Percentiles rank a stretch among this genome's conserved stretches.
These are phyloP conservation scores for Mucor racemosus DNA, from an alignment of 371 early-diverging fungal genomes.

Conservation along the genomic window DNA sequence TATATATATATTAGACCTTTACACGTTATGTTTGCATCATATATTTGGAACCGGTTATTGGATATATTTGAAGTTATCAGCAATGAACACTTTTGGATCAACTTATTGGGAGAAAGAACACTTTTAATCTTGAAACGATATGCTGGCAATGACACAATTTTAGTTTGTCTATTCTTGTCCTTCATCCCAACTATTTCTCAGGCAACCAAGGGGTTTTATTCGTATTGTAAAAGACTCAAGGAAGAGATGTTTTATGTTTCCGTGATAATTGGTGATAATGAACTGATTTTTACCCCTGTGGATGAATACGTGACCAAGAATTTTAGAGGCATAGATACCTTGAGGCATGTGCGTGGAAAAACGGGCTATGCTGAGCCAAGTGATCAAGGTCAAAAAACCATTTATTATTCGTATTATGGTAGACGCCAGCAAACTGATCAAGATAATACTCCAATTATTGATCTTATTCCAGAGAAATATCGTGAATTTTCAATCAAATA, in stretches of 20 bases:
- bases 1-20: too few species aligned
- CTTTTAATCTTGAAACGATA: slow-evolving; percentile 10
- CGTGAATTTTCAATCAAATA: slow-evolving; percentile 28
- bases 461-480: slow-evolving; percentile 26
- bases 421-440: slow-evolving; percentile 11
- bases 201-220: not conserved
- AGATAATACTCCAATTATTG: slow-evolving; percentile 17
- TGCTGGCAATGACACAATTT: slow-evolving; percentile 24
- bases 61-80: slow-evolving; percentile 15
- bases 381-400: slow-evolving; percentile 19
- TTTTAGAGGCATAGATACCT: slow-evolving; percentile 19
- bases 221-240: not conserved
- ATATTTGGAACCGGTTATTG: not conserved
- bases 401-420: slow-evolving; percentile 13
- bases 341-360: slow-evolving; percentile 19
- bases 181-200: slow-evolving; percentile 20
- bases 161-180: slow-evolving; percentile 27
- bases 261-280: slow-evolving; percentile 1
- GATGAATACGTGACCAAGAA: slow-evolving; percentile 22
- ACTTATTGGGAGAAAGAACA: slow-evolving; percentile 22
- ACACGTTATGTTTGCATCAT: not conserved
- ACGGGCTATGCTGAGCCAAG: slow-evolving; percentile 14
- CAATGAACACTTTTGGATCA: slow-evolving; percentile 31
- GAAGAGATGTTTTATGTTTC: slow-evolving; percentile 16
- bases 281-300: slow-evolving; percentile 4